Evolutionary conservation across 257 asterid species (phyloP).

Genomic region (Fraxinus pennsylvanica): DNA sequence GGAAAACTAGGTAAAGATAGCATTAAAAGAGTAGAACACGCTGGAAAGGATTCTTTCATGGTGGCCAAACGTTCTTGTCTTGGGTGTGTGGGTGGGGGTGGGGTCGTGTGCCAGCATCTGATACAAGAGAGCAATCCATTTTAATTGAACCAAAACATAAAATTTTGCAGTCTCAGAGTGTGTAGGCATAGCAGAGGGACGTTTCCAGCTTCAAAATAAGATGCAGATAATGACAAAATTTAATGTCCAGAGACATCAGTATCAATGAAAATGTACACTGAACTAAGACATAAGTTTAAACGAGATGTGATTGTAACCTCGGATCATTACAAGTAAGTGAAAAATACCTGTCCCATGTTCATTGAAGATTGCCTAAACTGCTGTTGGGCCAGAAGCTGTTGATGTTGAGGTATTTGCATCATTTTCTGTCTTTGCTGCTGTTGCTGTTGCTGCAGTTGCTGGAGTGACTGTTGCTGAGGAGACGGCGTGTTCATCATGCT

Average conservation of each 20-base stretch:
- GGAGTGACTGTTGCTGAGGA: slow-evolving; percentile 83
- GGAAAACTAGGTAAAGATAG: background rate
- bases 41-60: background rate
- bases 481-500: slow-evolving; percentile 95
- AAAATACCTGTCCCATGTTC: slow-evolving; percentile 78
- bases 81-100: background rate
- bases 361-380: slow-evolving; percentile 80
- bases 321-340: background rate
- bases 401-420: slow-evolving; percentile 74
- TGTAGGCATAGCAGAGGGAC: slow-evolving; percentile 7
- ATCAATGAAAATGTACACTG: slow-evolving; percentile 4
- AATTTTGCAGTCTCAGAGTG: background rate
- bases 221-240: slow-evolving; percentile 7
- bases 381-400: slow-evolving; percentile 77
- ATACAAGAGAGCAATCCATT: background rate
- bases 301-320: slow-evolving; percentile 11
- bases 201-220: slow-evolving; percentile 15
- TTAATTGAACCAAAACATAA: background rate
- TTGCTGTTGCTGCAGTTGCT: slow-evolving; percentile 54
- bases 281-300: background rate
- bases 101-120: background rate
- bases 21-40: background rate
- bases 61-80: background rate
- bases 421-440: slow-evolving; percentile 84
- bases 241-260: background rate